Evolutionary conservation across 2,329 filamentous ascomycete genomes (phyloP).

Genomic region (Laburnicola sp.): DNA sequence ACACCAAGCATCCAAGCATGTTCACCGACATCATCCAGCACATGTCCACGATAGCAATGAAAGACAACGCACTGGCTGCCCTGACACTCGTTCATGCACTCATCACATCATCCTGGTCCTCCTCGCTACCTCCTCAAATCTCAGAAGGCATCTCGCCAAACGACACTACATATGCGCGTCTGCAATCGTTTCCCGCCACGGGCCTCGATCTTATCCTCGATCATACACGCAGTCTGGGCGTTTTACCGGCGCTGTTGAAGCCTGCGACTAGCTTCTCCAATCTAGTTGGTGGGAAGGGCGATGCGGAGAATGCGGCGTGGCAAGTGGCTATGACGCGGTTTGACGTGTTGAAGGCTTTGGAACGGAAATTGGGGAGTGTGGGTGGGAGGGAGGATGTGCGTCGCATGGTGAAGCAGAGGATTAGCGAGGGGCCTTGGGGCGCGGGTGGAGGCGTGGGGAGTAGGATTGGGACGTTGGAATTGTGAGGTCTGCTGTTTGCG

Average conservation of each 20-base stretch:
- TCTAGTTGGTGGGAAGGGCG: constrained; percentile 61
- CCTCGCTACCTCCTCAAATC: constrained; percentile 47
- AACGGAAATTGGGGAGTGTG: constrained; percentile 48
- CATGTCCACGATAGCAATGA: constrained; percentile 61
- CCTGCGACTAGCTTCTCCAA: constrained; percentile 61
- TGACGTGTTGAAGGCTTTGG: constrained; percentile 57
- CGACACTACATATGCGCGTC: too few relatives aligned
- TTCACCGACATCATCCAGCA: constrained; percentile 57
- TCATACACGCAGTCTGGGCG: constrained; percentile 53
- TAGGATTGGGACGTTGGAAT: constrained; percentile 51
- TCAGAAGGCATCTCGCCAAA: constrained; percentile 56
- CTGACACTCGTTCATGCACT: constrained; percentile 57
- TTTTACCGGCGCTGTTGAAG: constrained; percentile 61
- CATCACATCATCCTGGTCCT: constrained; percentile 58
- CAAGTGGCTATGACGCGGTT: constrained; percentile 61
- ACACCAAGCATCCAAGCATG: constrained; percentile 54
- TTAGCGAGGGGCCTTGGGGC: constrained; percentile 50
- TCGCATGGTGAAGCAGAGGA: constrained; percentile 46
- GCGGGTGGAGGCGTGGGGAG: constrained; percentile 48
- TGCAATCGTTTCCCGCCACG: constrained; percentile 39
- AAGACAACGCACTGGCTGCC: constrained; percentile 59
- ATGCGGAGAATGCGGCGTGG: constrained; percentile 61
- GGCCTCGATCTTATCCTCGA: constrained; percentile 58
- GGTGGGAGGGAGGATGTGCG: constrained; percentile 46
- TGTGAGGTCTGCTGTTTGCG: too few relatives aligned